Base-by-base conservation (phyloP, 2,329 filamentous ascomycete species). In the Cladophialophora exuberans region DNA sequence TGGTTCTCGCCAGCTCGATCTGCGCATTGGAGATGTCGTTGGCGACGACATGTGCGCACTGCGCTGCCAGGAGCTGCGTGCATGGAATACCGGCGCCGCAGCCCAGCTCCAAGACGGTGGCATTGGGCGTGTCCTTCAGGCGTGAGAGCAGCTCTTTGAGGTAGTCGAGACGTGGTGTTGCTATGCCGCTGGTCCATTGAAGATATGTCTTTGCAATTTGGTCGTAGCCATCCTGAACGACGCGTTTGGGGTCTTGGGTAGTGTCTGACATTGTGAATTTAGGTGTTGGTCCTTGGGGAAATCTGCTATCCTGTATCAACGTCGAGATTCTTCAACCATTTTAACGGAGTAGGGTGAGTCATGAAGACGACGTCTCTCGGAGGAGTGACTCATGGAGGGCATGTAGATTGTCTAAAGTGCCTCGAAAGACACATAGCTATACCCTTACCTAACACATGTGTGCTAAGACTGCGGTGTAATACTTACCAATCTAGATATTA, bases 11-110 rank as follows among this genome's bases (percentile, higher is more conserved):
- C 2, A 75, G 61, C 3, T 65, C 60, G 33, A 78, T 66, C 52
- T 78, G 75, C 0, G 65, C 49, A 0, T 60, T 54, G 0, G 74
- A 77, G 31, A 78, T 70, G 54, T 79, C 75, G 46, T 76, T 76
- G 15, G 69, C 75, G 0, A 67, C 73, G 6, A 78, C 66, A 2
- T 57, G 61, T 13, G 70, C 52, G 23, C 59, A 36, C 2, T 18
- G 41, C 9, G 30, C 52, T 50, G 59, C 60, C 4, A 65, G 64
- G 18, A 52, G 44, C 17, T 61, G 57, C 10, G 63, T 70, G 28
- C 65, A 50, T 11, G 73, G 73, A 1, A 72, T 56, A 4, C 73
- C 73, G 22, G 72, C 67, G 28, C 74, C 73, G 53, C 72, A 75
- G 50, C 74, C 73, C 26, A 76, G 62, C 54, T 76, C 73, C 4